A percentile compares a stretch with the other conserved stretches of the same genome.
Evolutionary conservation across 1,139 yeast genomes (phyloP).

Genomic region (Diutina pseudorugosa): DNA sequence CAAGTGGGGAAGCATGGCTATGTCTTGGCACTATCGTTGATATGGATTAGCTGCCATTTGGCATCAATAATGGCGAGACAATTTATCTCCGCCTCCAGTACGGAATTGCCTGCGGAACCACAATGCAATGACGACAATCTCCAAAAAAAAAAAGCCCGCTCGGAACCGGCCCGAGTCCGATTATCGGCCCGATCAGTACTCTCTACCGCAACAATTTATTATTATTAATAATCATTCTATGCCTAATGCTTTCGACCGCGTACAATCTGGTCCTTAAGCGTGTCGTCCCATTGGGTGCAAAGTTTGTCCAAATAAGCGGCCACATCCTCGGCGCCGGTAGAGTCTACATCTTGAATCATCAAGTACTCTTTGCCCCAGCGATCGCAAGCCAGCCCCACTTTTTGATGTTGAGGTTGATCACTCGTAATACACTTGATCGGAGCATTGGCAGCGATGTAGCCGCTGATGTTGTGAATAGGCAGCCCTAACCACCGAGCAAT

Average conservation of each 20-base stretch:
- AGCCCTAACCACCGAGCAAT: slow-evolving; percentile 77
- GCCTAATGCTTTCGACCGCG: slow-evolving; percentile 26
- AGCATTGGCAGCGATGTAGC: slow-evolving; percentile 84
- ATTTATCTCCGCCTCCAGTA: not conserved
- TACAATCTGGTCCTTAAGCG: slow-evolving; percentile 59
- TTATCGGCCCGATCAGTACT: not conserved
- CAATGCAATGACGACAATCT: not conserved
- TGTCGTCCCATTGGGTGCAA: slow-evolving; percentile 53
- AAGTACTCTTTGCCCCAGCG: slow-evolving; percentile 56
- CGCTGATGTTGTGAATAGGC: slow-evolving; percentile 78
- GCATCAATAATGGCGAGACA: not conserved
- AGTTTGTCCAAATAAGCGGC: slow-evolving; percentile 44
- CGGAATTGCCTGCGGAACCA: not conserved
- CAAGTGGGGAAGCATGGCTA: not conserved
- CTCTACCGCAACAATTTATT: no score
- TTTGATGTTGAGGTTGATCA: slow-evolving; percentile 14
- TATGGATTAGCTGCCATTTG: not conserved
- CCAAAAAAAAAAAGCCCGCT: not conserved
- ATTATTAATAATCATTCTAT: slow-evolving; percentile 1
- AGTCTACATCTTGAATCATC: slow-evolving; percentile 40
- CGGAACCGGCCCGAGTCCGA: not conserved
- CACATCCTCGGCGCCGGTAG: slow-evolving; percentile 56
- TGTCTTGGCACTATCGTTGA: not conserved
- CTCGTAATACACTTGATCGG: slow-evolving; percentile 25
- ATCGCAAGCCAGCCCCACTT: slow-evolving; percentile 66